phyloP scores from a whole-genome alignment of 2,329 filamentous ascomycete species.

The Seiridium cupressi region DNA sequence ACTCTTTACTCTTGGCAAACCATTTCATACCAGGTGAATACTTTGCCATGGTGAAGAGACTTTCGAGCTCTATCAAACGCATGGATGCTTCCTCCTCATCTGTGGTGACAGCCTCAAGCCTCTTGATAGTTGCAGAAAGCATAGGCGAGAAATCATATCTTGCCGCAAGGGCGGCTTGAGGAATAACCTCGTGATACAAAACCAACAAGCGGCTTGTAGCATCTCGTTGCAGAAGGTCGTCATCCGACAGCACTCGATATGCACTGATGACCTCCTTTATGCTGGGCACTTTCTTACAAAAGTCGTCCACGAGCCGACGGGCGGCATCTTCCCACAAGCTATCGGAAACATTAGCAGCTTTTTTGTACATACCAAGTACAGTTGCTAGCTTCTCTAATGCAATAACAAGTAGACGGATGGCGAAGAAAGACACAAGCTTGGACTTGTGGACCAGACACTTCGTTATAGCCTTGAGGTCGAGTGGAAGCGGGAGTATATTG shows the following conservation, averaged over 20 bases:
- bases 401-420: constrained; percentile 73
- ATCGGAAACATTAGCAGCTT: constrained; percentile 37
- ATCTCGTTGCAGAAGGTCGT: constrained; percentile 74
- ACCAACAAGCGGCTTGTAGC: constrained; percentile 74
- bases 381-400: constrained; percentile 74
- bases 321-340: constrained; percentile 69
- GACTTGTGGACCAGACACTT: constrained; percentile 77
- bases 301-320: constrained; percentile 67
- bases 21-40: constrained; percentile 84
- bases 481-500: constrained; percentile 78
- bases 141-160: constrained; percentile 85
- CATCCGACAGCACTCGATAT: constrained; percentile 67
- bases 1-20: constrained; percentile 72
- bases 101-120: constrained; percentile 54
- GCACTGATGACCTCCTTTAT: constrained; percentile 77
- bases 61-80: constrained; percentile 72
- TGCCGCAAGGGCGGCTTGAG: constrained; percentile 75
- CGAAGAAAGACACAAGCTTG: constrained; percentile 80
- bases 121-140: constrained; percentile 66
- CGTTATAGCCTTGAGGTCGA: constrained; percentile 76
- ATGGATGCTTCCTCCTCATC: constrained; percentile 52
- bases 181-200: constrained; percentile 82
- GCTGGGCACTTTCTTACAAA: constrained; percentile 74
- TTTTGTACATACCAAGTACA: constrained; percentile 61
- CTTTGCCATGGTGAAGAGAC: constrained; percentile 76